Conservation (phyloP, 495 filamentous ascomycete species). For the Physcia stellaris region DNA sequence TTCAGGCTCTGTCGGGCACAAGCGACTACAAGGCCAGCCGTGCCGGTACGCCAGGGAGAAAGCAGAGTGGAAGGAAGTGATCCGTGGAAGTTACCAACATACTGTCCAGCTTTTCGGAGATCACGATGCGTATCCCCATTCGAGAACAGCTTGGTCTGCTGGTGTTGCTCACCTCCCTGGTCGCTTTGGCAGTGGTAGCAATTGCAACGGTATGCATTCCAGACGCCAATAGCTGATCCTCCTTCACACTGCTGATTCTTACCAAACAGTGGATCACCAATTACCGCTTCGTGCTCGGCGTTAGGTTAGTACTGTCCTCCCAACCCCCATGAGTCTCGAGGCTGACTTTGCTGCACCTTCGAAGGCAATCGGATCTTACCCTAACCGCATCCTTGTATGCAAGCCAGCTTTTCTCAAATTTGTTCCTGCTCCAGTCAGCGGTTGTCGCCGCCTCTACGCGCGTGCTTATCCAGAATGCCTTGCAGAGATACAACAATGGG, state of each 20-base stretch:
- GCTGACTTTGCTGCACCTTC: conserved; percentile 1
- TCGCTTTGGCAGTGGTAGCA: conserved; percentile 50
- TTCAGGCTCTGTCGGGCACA: too few relatives aligned
- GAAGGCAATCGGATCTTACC: conserved; percentile 41
- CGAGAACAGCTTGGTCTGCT: conserved; percentile 67
- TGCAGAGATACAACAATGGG: conserved; percentile 44
- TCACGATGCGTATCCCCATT: conserved; percentile 69
- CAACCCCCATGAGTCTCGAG: background rate
- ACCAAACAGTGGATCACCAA: conserved; percentile 50
- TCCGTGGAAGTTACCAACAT: too few relatives aligned
- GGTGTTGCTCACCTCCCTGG: conserved; percentile 53
- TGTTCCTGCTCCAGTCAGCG: conserved; percentile 58
- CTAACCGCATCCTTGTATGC: conserved; percentile 79
- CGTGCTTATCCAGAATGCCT: conserved; percentile 47
- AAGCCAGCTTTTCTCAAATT: conserved; percentile 59
- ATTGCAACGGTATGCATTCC: conserved; percentile 42
- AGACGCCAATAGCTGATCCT: background rate
- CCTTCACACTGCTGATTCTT: background rate
- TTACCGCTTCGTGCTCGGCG: conserved; percentile 54
- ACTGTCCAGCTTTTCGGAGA: conserved; percentile 23
- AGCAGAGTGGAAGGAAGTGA: too few relatives aligned
- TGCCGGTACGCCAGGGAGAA: too few relatives aligned
- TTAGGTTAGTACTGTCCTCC: conserved; percentile 32
- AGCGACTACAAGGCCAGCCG: too few relatives aligned
- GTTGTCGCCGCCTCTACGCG: conserved; percentile 54